Evolutionary conservation across 306 rosid genomes (phyloP), one percentile per base, ranked within the genome.

Genomic region (Lathyrus sativus): DNA sequence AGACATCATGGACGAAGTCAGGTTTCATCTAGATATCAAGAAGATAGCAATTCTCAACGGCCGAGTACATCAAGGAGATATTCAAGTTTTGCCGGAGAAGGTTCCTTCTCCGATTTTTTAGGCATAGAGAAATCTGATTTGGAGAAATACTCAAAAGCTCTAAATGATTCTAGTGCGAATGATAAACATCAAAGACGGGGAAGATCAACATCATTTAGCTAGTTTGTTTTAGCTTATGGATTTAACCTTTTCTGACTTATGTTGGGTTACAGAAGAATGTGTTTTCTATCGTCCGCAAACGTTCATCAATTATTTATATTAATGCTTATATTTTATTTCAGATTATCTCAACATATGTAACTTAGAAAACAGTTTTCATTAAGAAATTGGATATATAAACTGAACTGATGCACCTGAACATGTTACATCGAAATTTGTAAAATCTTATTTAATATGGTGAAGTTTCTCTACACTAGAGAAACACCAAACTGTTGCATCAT

Each of bases 111-210:
- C 1, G 88, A 70, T 68, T 65, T 74, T 58, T 29, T 73, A 49
- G 56, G 55, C 59, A 11, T 58, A 1, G 86, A 81, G 65, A 83
- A 74, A 73, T 66, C 76, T 26, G 76, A 84, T 73, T 70, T 93
- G 78, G 79, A 70, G 85, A 88, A 88, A 76, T 93, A 86, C 74
- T 91, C 96, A 24, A 88, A 76, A 76, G 96, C 79, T 74, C 76
- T 90, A 43, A 82, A 79, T 65, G 75, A 80, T 58, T 80, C 90
- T 69, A 73, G 84, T 15, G 68, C 12, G 5, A 64, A 71, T 58
- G 76, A 65, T 44, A 72, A 61, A 14, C 68, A 44, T 17, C 61
- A 37, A 37, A 14, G 72, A 31, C 83, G 71, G n/a, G 75, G 66
- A 54, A 89, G 79, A 76, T 14, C 81, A 18, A 73, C 87, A 48